These are phyloP conservation scores for Cynara cardunculus DNA, from an alignment of 129 eudicot genomes.

Conservation along the genomic window DNA sequence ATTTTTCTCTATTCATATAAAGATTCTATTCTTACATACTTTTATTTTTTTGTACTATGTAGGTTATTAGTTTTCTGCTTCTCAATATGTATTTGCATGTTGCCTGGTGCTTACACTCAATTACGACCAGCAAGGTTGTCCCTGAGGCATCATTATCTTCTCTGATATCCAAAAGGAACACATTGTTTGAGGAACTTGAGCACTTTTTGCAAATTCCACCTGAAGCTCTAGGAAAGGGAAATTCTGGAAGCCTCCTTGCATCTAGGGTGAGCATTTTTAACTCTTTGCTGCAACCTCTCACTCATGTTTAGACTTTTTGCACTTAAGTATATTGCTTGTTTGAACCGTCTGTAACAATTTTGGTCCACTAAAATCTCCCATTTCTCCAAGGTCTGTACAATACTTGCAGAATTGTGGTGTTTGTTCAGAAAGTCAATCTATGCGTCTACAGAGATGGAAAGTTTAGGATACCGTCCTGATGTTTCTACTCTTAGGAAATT, in stretches of 20 bases:
- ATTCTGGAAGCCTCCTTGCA: slow-evolving; percentile 56
- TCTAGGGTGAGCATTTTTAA: slow-evolving; percentile 52
- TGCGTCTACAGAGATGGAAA: slow-evolving; percentile 65
- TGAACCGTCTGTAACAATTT: not conserved
- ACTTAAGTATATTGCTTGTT: not conserved
- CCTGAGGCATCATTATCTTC: slow-evolving; percentile 61
- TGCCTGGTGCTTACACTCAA: slow-evolving; percentile 65
- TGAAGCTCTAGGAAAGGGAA: slow-evolving; percentile 50
- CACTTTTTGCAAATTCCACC: slow-evolving; percentile 39
- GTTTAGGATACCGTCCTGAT: slow-evolving; percentile 69
- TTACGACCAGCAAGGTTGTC: slow-evolving; percentile 55
- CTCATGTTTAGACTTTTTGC: slow-evolving; percentile 8
- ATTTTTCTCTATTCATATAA: not conserved
- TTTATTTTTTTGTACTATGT: slow-evolving; percentile 18
- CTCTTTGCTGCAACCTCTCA: not conserved
- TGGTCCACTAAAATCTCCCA: slow-evolving; percentile 18
- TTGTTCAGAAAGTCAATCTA: slow-evolving; percentile 62
- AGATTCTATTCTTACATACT: not conserved
- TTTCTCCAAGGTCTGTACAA: slow-evolving; percentile 68
- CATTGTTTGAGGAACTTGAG: slow-evolving; percentile 65
- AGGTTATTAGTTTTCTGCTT: slow-evolving; percentile 82
- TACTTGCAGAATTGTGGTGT: slow-evolving; percentile 81
- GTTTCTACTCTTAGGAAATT: slow-evolving; percentile 48
- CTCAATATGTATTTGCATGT: slow-evolving; percentile 94
- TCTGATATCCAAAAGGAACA: slow-evolving; percentile 56